Percentiles rank a stretch among this genome's conserved stretches.
phyloP scores from a whole-genome alignment of 495 filamentous ascomycete genomes.

The Cudoniella acicularis region DNA sequence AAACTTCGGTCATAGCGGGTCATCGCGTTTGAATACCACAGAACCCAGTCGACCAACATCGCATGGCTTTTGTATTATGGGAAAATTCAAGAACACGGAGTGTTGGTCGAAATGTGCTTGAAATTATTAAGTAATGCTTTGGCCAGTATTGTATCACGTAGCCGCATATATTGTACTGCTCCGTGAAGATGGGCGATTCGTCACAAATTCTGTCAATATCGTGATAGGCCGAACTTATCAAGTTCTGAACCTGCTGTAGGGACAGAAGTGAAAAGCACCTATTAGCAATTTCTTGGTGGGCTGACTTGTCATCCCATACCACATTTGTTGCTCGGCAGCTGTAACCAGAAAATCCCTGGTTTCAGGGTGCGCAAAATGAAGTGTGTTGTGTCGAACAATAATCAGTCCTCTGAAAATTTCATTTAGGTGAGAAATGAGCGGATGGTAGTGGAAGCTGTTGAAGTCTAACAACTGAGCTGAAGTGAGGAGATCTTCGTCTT shows the following conservation, averaged over 20 bases:
- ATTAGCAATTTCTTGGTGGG: not conserved
- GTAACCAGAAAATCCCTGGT: not conserved
- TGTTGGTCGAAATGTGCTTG: too few species aligned
- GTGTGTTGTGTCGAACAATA: slow-evolving; percentile 6
- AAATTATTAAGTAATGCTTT: not conserved
- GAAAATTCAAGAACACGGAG: too few species aligned
- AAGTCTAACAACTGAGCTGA: not conserved
- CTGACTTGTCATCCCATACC: not conserved
- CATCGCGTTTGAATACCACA: not conserved
- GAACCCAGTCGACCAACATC: not conserved
- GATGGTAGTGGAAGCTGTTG: too few species aligned
- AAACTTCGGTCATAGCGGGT: slow-evolving; percentile 6
- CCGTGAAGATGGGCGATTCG: not conserved
- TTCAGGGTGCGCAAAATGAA: slow-evolving; percentile 15
- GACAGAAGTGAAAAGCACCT: not conserved
- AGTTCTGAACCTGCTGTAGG: not conserved
- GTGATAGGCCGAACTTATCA: not conserved
- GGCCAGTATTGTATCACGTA: not conserved
- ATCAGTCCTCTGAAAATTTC: slow-evolving; percentile 13
- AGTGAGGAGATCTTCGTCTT: not conserved
- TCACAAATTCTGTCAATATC: not conserved
- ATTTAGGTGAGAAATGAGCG: slow-evolving; percentile 2
- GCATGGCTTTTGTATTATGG: not conserved
- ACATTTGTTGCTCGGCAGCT: not conserved
- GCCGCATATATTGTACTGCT: not conserved